A percentile compares a stretch with the other conserved stretches of the same genome.
Conservation (phyloP, 495 filamentous ascomycete genomes). For the Beverwykella pulmonaria region DNA sequence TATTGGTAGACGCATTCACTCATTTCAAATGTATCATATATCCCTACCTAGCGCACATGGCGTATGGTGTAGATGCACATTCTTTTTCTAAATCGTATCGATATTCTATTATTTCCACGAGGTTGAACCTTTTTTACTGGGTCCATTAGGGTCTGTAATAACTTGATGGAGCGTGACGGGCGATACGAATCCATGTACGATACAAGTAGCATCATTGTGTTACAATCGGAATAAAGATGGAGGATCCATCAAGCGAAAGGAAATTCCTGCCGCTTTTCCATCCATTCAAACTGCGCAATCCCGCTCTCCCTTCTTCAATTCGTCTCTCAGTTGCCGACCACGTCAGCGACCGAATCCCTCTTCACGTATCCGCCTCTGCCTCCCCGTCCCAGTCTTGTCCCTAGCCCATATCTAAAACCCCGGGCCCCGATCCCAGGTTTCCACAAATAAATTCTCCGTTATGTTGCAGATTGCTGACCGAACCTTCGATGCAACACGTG, state of each 20-base stretch:
- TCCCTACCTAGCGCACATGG: background rate
- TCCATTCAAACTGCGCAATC: background rate
- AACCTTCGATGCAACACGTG: background rate
- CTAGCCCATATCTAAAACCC: too few species aligned
- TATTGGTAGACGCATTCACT: background rate
- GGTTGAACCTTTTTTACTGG: background rate
- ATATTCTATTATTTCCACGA: background rate
- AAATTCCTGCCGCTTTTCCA: too few species aligned
- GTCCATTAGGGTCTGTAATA: background rate
- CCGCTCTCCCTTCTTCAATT: background rate
- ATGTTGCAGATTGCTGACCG: slow-evolving; percentile 17
- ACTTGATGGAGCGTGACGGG: background rate
- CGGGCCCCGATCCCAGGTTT: background rate
- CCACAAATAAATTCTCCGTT: slow-evolving; percentile 17
- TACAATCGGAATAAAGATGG: background rate
- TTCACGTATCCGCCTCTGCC: too few species aligned
- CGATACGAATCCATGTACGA: background rate
- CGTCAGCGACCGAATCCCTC: background rate
- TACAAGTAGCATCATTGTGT: background rate
- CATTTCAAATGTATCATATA: background rate
- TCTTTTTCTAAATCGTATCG: background rate
- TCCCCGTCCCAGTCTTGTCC: too few species aligned
- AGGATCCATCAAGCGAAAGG: background rate
- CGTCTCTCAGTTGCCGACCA: background rate
- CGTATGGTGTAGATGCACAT: background rate